Evolutionary conservation across 1,284 basidiomycete species (phyloP).

Genomic region (Somion occarium): DNA sequence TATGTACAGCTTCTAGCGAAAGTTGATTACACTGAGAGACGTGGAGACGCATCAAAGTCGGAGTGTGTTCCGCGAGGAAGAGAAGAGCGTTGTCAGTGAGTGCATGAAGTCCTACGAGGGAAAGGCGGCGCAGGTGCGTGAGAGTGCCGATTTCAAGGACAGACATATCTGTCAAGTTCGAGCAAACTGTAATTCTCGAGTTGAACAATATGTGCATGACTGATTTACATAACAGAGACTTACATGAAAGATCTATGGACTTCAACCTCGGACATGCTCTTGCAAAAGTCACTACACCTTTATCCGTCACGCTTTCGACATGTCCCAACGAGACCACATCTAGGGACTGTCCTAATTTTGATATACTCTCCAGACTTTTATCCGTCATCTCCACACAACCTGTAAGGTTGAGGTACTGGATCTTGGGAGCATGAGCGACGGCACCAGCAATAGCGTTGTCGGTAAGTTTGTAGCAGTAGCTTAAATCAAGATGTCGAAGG

Average conservation of each 20-base stretch:
- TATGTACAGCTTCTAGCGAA: slow-evolving; percentile 74
- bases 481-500: slow-evolving; percentile 75
- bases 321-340: slow-evolving; percentile 84
- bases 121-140: slow-evolving; percentile 71
- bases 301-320: slow-evolving; percentile 77
- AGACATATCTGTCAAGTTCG: slow-evolving; percentile 79
- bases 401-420: slow-evolving; percentile 76
- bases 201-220: neutral
- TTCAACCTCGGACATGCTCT: slow-evolving; percentile 71
- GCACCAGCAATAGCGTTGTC: slow-evolving; percentile 81
- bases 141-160: slow-evolving; percentile 80
- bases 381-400: slow-evolving; percentile 85
- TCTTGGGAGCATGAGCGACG: slow-evolving; percentile 72
- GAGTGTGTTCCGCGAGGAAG: slow-evolving; percentile 58
- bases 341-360: slow-evolving; percentile 70
- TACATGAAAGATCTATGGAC: slow-evolving; percentile 86
- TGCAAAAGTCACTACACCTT: slow-evolving; percentile 67
- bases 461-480: slow-evolving; percentile 66
- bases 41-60: slow-evolving; percentile 78
- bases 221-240: slow-evolving; percentile 26
- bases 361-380: slow-evolving; percentile 63
- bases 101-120: slow-evolving; percentile 70
- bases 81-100: slow-evolving; percentile 68
- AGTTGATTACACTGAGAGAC: slow-evolving; percentile 86
- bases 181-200: slow-evolving; percentile 52